Evolutionary conservation across 73 alveolate species (phyloP).

Genomic region (Durusdinium trenchii): DNA sequence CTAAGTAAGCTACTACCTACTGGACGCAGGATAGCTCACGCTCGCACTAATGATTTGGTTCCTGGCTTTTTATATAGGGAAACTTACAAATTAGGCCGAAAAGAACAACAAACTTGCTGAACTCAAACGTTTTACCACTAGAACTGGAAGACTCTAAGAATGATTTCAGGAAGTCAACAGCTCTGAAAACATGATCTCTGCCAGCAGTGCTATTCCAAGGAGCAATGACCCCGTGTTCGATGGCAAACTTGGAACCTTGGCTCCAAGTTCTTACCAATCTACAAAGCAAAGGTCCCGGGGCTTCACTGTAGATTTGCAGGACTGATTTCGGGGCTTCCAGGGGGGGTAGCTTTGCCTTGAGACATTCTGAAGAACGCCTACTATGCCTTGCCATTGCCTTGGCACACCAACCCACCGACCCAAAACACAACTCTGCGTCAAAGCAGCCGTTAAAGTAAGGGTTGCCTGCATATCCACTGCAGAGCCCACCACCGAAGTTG

Average conservation of each 20-base stretch:
- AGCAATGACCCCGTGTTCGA: constrained; percentile 68
- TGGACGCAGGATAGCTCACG: no score
- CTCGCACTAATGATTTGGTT: no score
- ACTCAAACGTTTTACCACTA: no score
- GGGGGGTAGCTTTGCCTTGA: not conserved
- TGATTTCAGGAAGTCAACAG: no score
- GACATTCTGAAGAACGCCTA: not conserved
- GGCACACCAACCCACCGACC: not conserved
- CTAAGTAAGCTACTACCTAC: no score
- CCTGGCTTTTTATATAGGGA: no score
- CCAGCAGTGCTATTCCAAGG: not conserved
- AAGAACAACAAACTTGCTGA: no score
- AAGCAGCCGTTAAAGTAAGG: constrained; percentile 57
- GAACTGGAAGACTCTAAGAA: no score
- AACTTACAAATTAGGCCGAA: no score
- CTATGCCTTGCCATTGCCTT: not conserved
- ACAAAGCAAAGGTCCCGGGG: not conserved
- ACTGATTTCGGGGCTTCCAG: no score
- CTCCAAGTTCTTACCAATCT: no score
- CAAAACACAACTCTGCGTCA: not conserved
- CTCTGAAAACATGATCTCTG: not conserved
- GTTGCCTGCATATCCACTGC: constrained; percentile 88
- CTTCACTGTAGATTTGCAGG: not conserved
- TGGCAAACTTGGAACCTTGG: constrained; percentile 69
- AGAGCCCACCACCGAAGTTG: constrained; percentile 89